phyloP scores from a whole-genome alignment of 495 filamentous ascomycete genomes.

The Trichoderma asperelloides region DNA sequence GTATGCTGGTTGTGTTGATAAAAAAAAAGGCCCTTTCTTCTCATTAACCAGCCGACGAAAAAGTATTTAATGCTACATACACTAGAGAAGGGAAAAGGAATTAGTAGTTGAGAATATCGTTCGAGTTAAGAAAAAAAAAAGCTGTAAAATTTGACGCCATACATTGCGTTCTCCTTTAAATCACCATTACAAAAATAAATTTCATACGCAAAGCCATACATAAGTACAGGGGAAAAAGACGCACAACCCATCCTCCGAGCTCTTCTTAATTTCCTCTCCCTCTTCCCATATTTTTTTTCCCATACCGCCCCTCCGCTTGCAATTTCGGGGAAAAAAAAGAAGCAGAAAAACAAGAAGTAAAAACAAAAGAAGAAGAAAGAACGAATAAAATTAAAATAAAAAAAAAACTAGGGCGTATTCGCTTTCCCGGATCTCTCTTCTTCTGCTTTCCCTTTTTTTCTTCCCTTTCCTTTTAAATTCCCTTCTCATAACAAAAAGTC shows the following conservation, averaged over 20 bases:
- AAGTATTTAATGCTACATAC: neutral
- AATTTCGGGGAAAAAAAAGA: neutral
- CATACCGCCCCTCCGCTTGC: neutral
- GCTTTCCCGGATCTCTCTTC: neutral
- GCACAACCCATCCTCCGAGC: neutral
- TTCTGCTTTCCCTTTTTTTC: neutral
- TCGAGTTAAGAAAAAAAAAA: neutral
- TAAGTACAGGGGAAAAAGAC: neutral
- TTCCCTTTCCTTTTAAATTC: neutral
- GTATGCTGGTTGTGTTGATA: neutral
- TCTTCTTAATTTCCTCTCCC: neutral
- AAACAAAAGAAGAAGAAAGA: neutral
- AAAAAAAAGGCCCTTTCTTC: neutral
- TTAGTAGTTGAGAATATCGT: neutral
- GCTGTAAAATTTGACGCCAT: neutral
- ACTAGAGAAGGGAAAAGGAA: no score
- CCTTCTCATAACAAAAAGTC: neutral
- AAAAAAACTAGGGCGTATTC: neutral
- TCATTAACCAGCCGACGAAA: neutral
- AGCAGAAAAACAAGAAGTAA: neutral
- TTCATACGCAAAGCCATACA: conserved; percentile 1
- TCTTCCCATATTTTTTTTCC: neutral
- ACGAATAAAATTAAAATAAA: neutral
- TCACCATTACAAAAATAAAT: neutral
- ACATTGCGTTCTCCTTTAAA: neutral